Evolutionary conservation across 1,139 yeast species (phyloP), one percentile per base, ranked within the genome.

Genomic region (Saccharomyces hybrid): DNA sequence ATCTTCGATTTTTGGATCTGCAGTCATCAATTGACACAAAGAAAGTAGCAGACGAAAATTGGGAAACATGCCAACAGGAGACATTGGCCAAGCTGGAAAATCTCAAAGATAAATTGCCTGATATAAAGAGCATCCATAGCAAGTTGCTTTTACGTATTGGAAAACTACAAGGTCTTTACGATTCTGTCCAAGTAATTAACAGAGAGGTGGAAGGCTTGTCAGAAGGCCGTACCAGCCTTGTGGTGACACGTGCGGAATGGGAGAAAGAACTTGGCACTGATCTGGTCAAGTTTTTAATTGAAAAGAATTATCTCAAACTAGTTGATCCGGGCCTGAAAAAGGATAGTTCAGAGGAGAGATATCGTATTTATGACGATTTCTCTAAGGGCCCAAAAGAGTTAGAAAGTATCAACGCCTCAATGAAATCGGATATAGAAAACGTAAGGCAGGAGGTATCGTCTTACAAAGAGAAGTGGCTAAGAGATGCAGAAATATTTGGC

Each of bases 401-500:
- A 47, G 57, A 57, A 52, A 61, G 56, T 31, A 58, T 62, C 32
- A 66, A 68, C 50, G 51, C 46, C 20, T 51, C 59, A 8, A 61
- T 68, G 60, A 66, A 61, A 53, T 53, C 52, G 4, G 70, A 67
- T 53, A 61, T 66, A 14, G 56, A 57, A 3, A 63, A 62, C 42
- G 51, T 67, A 25, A 50, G 56, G 5, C 50, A 53, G 9, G 70
- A 67, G 31, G 49, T 67, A 32, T 53, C 48, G 11, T 46, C 51
- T 4, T 66, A 65, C 48, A 65, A 66, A 50, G 55, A 57, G 5
- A 64, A 64, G 50, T 68, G 71, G 71, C 31, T 61, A 32, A 61
- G 64, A 41, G 68, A 67, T 57, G 69, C 69, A 2, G 63, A 63
- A 8, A 57, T 67, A 9, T 64, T 67, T 46, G 55, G 59, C 5